Evolutionary conservation across 2,329 filamentous ascomycete genomes (phyloP).

Genomic region (Calonectria pauciramosa): DNA sequence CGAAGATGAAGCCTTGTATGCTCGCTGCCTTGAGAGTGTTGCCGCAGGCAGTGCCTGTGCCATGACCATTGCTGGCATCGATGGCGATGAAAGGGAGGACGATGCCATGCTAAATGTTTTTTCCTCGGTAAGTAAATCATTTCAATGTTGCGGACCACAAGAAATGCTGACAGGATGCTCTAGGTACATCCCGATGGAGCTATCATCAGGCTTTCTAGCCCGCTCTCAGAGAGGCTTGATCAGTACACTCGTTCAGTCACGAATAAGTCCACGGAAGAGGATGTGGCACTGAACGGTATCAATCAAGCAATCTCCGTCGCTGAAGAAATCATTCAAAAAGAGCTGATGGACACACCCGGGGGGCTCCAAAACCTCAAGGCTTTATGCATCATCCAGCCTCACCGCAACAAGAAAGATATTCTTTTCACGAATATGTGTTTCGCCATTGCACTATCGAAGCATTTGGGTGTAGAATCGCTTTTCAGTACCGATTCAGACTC

Average conservation of each 20-base stretch:
- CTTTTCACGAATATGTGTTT: slow-evolving; percentile 1
- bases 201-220: background rate
- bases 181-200: background rate
- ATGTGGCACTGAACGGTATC: background rate
- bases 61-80: background rate
- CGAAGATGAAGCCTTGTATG: background rate
- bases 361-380: background rate
- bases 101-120: background rate
- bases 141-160: background rate
- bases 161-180: background rate
- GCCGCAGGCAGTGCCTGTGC: background rate
- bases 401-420: slow-evolving; percentile 6
- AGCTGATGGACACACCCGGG: background rate
- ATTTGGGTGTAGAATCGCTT: background rate
- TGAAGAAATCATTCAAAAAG: background rate
- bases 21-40: background rate
- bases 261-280: background rate
- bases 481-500: background rate
- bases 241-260: background rate
- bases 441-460: background rate
- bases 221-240: background rate
- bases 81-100: background rate
- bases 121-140: background rate
- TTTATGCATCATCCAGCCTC: background rate
- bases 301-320: background rate